Base-by-base conservation (phyloP, 495 filamentous ascomycete genomes). In the Haplographium delicatum region DNA sequence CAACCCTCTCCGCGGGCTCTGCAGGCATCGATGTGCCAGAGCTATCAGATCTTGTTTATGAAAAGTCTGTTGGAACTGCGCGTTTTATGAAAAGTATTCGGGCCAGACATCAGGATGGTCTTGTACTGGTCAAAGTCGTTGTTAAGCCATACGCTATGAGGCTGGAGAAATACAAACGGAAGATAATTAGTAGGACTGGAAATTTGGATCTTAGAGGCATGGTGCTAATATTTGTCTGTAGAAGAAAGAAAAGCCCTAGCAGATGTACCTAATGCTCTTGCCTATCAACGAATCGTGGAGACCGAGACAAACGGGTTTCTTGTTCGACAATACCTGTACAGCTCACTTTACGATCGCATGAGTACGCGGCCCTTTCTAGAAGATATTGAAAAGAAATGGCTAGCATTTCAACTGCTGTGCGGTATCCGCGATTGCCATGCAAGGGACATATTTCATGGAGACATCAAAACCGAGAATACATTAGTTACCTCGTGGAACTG, bases 401-500 rank as follows among this genome's bases (percentile, higher is more conserved):
- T 99, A 35, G 86, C 94, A 1, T 99, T 95, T 59, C 94, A 99
- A 69, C 79, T 99, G 8, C 77, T 99, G 8, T 95, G 89, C 65
- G 93, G 87, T 6, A 72, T 97, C 45, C 81, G 91, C 27, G 94
- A 99, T 62, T 96, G 89, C 58, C 94, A 99, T 67, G 73, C 84
- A 34, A 75, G 86, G n/a, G 86, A 90, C 51, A 74, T 97, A 44
- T 96, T 87, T 65, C 94, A 99, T 65, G 94, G 94, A 28, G 94
- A 99, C 64, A 96, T 99, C 68, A 99, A 99, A 69, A 89, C 93
- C 0, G 91, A 97, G 67, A 99, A 97, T 59, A 80, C 89, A 24
- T 73, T 99, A 42, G 91, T 97, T 34, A 99, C 94, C 1, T 96
- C 94, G 22, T 99, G 94, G 94, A 96, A 97, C 68, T 99, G 94